Conservation (phyloP, 495 filamentous ascomycete genomes). For the Hypoxylon crocopeplum region DNA sequence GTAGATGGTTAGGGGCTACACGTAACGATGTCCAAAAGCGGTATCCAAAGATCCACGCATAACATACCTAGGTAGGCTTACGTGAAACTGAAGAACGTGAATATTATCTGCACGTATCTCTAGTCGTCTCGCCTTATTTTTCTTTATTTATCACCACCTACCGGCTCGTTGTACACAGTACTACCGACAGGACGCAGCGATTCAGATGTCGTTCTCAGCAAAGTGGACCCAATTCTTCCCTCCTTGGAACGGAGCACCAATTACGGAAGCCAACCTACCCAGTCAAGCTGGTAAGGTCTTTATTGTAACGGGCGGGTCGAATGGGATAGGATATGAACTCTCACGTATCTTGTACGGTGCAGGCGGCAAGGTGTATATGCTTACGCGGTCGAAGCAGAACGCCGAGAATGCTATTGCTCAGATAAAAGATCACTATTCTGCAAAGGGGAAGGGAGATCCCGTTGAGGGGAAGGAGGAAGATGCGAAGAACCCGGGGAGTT, state of each 20-base stretch:
- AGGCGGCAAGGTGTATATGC: slow-evolving; percentile 54
- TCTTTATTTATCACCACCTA: no score
- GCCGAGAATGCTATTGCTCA: slow-evolving; percentile 38
- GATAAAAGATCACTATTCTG: slow-evolving; percentile 38
- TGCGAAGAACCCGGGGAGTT: slow-evolving; percentile 14
- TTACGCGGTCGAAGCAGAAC: slow-evolving; percentile 46
- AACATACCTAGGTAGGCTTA: no score
- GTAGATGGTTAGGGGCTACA: no score
- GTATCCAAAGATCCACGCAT: no score
- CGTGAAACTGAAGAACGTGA: no score
- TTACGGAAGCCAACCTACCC: slow-evolving; percentile 33
- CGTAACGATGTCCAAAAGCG: no score
- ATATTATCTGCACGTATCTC: no score
- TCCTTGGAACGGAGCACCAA: slow-evolving; percentile 30
- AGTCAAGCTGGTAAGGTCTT: slow-evolving; percentile 46
- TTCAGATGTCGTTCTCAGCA: slow-evolving; percentile 5
- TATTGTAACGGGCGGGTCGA: slow-evolving; percentile 52
- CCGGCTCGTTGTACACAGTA: no score
- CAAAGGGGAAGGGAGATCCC: slow-evolving; percentile 30
- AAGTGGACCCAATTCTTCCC: slow-evolving; percentile 41
- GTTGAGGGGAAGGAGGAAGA: not conserved
- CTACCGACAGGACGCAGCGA: no score
- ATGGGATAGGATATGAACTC: slow-evolving; percentile 54
- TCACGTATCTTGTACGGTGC: slow-evolving; percentile 49
- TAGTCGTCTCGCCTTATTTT: no score